Base-by-base conservation (phyloP, 805 yeast genomes). In the Yamadazyma akitaensis region DNA sequence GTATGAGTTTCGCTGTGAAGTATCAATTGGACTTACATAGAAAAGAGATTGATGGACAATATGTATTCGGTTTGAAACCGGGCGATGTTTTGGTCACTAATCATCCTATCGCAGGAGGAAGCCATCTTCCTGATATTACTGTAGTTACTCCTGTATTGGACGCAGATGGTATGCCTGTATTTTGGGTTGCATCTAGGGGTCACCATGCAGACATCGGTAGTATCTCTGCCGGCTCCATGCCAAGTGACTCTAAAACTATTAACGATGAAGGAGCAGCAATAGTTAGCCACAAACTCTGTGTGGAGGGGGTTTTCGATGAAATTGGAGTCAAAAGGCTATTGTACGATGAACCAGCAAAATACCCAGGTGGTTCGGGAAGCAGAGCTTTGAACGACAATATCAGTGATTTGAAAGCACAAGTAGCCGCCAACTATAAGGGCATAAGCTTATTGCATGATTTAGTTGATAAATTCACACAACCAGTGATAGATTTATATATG, bases 131-230 rank as follows among this genome's bases (percentile, higher is more conserved):
- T 6, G 71, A 70, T 67, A 89, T 91, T 53, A 91, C 97, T 0
- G 95, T 91, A 11, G 83, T 92, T 38, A 87, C 97, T 0, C 98
- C 98, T 0, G 90, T 91, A 1, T 72, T 79, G n/a, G 72, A 73
- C 25, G 49, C 55, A 17, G 50, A 57, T 21, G 73, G 68, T 18
- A 77, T 72, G 6, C 75, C 88, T 31, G 79, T 89, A 24, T 91
- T 91, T 62, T 91, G 88, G 73, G 90, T 88, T 12, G 98, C 97
- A 0, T 84, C 96, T 0, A 75, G 98, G 53, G 97, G 97, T 2
- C 98, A 91, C 66, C 98, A 92, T 67, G 91, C 97, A 5, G 98
- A 91, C 64, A 91, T 92, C 59, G 97, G 98, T 14, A 95, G 96
- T 12, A 80, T 85, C 48, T 67, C 88, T 31, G 96, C 97, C 0